Evolutionary conservation across 2,329 filamentous ascomycete species (phyloP).

Genomic region (Hypocrella siamensis): DNA sequence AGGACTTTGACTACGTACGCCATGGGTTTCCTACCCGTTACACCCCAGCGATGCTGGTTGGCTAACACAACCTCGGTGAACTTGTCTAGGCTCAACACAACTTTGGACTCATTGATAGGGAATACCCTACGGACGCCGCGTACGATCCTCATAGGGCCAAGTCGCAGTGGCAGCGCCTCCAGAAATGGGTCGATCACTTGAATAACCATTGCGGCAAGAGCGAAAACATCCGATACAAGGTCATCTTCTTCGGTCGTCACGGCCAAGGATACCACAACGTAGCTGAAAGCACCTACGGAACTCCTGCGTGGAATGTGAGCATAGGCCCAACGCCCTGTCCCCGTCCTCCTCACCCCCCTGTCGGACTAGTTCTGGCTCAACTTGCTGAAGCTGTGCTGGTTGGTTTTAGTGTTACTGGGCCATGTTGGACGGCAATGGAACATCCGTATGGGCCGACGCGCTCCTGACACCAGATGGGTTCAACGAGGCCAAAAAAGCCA

Average conservation of each 20-base stretch:
- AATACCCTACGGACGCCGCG: conserved; percentile 38
- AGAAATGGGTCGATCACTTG: conserved; percentile 37
- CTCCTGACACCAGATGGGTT: conserved; percentile 42
- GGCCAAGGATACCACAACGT: conserved; percentile 51
- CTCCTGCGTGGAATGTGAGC: conserved; percentile 50
- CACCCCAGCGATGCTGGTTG: background rate
- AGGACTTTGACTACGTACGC: conserved; percentile 48
- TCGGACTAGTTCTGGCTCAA: too few species aligned
- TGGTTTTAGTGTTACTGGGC: conserved; percentile 49
- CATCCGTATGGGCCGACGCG: conserved; percentile 46
- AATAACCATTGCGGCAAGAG: conserved; percentile 24
- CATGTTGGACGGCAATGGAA: conserved; percentile 46
- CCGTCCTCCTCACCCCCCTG: too few species aligned
- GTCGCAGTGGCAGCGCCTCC: conserved; percentile 52
- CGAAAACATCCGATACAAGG: conserved; percentile 41
- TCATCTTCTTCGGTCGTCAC: conserved; percentile 54
- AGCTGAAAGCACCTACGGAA: conserved; percentile 51
- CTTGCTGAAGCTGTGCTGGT: too few species aligned
- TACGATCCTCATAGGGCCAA: conserved; percentile 22
- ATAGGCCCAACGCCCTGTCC: conserved; percentile 5
- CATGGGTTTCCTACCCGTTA: background rate
- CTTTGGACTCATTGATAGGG: conserved; percentile 49
- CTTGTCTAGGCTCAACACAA: conserved; percentile 36
- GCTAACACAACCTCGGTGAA: conserved; percentile 3
- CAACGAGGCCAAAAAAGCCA: conserved; percentile 39